Percentiles rank a stretch among this genome's conserved stretches.
Conservation (phyloP, 257 asterid species). For the Petunia axillaris region DNA sequence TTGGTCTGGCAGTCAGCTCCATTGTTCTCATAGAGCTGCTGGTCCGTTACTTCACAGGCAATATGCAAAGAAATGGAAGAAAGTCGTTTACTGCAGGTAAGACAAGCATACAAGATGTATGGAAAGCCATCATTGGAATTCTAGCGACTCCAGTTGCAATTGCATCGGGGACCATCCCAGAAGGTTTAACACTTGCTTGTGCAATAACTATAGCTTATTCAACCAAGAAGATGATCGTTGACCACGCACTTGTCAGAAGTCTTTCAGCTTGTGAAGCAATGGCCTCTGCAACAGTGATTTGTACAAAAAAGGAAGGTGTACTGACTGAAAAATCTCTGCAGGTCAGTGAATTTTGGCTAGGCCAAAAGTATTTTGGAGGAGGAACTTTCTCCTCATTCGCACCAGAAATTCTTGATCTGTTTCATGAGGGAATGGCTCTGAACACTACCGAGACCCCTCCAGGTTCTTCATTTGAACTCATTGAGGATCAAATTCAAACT, state of each 20-base stretch:
- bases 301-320: conserved; percentile 65
- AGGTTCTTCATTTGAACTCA: conserved; percentile 35
- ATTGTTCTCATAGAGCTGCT: conserved; percentile 52
- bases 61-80: conserved; percentile 33
- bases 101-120: conserved; percentile 37
- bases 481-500: conserved; percentile 52
- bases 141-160: conserved; percentile 56
- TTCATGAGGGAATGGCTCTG: conserved; percentile 49
- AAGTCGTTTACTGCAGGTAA: conserved; percentile 41
- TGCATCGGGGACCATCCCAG: conserved; percentile 65
- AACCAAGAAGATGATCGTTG: conserved; percentile 57
- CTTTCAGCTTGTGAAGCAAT: conserved; percentile 68
- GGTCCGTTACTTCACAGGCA: conserved; percentile 62
- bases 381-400: conserved; percentile 30
- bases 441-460: conserved; percentile 44
- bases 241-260: conserved; percentile 67
- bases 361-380: conserved; percentile 28
- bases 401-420: conserved; percentile 38
- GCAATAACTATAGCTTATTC: conserved; percentile 62
- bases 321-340: conserved; percentile 52
- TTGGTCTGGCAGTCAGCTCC: conserved; percentile 51
- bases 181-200: conserved; percentile 68
- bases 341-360: conserved; percentile 51
- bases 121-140: conserved; percentile 52
- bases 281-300: conserved; percentile 70